Base-by-base conservation (phyloP, 73 alveolate genomes). In the Paramecium octaurelia region DNA sequence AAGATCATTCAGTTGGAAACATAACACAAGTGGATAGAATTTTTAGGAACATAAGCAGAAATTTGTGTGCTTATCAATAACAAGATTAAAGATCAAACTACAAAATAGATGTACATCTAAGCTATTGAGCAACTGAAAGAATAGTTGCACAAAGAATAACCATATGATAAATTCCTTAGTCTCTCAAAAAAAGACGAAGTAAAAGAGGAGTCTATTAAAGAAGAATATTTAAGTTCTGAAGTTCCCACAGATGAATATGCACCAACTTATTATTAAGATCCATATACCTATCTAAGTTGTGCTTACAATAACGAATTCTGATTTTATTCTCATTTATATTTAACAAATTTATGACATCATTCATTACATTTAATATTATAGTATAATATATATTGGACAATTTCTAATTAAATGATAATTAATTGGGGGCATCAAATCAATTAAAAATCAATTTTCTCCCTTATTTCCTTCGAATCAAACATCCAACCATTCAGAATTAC, bases 31-130 rank as follows among this genome's bases (percentile, higher is more conserved):
- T 80, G 91, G 91, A 80, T 23, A 18, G 91, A 80, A 43, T 80
- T 80, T 31, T 58, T 80, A 43, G 46, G 48, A 59, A 80, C 91
- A n/a, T 46, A 80, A 43, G 91, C 91, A 8, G 91, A 80, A 80
- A 40, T 80, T 44, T 42, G 91, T 40, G 91, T 80, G 24, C 70
- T 80, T 10, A 21, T 80, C 0, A 80, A 80, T 80, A 80, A 80
- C 18, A 80, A 80, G n/a, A 80, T 80, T 35, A 80, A 80, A 48
- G 91, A 80, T 80, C 4, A 80, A 35, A 21, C 11, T 7, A 80
- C 91, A 11, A 80, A 80, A 46, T 24, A 9, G 36, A 44, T 80
- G 76, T 80, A 80, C 75, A 48, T 80, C 7, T 12, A 80, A 80
- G 91, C 91, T 6, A 80, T 80, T 14, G 48, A 80, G 21, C 24